Percentiles rank a stretch among this genome's conserved stretches.
These are phyloP conservation scores for Thielaviopsis euricoi DNA, from an alignment of 2,329 filamentous ascomycete species.

Conservation along the genomic window DNA sequence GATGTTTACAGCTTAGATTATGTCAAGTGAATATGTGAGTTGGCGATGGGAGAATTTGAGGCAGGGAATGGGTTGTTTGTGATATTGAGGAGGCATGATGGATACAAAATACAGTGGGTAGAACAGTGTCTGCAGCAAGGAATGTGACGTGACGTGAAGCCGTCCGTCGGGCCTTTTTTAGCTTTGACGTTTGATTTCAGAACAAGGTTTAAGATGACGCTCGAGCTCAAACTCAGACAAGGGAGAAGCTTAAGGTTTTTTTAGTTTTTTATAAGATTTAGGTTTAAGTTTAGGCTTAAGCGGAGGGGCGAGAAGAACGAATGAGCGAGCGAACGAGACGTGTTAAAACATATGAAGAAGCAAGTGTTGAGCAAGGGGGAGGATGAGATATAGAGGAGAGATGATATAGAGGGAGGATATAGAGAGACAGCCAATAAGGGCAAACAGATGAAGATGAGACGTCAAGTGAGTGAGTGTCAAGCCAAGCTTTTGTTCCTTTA, in stretches of 20 bases:
- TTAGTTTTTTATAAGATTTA: no score
- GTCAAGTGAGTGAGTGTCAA: no score
- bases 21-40: no score
- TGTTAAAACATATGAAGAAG: background rate
- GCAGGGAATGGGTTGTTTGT: no score
- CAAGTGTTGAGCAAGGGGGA: background rate
- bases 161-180: background rate
- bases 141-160: background rate
- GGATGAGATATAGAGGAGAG: background rate
- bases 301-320: background rate
- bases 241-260: background rate
- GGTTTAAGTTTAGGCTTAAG: background rate
- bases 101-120: no score
- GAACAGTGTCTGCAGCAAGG: no score
- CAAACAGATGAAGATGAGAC: background rate
- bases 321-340: background rate
- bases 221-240: background rate
- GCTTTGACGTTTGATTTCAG: slow-evolving; percentile 2
- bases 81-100: no score
- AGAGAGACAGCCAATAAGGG: background rate
- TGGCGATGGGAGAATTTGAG: background rate
- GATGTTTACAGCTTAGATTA: background rate
- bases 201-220: background rate
- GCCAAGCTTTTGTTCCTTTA: no score
- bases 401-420: background rate